A percentile compares a stretch with the other conserved stretches of the same genome.
These are phyloP conservation scores for Exobasidium rhododendri DNA, from an alignment of 1,284 basidiomycete genomes.

Conservation along the genomic window DNA sequence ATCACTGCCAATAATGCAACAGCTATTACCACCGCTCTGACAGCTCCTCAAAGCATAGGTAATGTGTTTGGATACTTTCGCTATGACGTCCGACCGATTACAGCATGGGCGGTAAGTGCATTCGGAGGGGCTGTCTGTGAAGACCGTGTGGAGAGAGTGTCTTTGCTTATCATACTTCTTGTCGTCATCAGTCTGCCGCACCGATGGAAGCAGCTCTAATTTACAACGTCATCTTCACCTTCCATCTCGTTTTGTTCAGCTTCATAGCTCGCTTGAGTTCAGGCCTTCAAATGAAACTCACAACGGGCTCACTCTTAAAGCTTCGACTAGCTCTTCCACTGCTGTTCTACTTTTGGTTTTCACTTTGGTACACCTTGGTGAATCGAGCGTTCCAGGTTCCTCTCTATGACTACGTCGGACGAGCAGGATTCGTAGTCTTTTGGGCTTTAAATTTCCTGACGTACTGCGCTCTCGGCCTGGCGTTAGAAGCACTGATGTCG, in stretches of 20 bases:
- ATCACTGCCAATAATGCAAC: not conserved
- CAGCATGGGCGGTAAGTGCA: conserved; percentile 34
- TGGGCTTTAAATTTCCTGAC: conserved; percentile 54
- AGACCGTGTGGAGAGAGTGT: too few species aligned
- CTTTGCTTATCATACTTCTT: too few species aligned
- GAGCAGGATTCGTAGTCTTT: conserved; percentile 50
- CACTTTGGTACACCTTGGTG: conserved; percentile 47
- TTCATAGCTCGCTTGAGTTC: not conserved
- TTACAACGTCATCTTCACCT: conserved; percentile 54
- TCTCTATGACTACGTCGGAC: conserved; percentile 40
- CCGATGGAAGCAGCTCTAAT: conserved; percentile 54
- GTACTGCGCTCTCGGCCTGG: conserved; percentile 47
- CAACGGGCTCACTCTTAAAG: not conserved
- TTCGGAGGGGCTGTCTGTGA: too few species aligned
- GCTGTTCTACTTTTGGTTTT: conserved; percentile 49
- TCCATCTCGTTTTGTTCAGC: conserved; percentile 32
- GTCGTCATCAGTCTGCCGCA: conserved; percentile 26
- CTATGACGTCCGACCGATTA: conserved; percentile 46
- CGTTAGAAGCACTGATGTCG: conserved; percentile 50
- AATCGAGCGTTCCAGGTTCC: conserved; percentile 50
- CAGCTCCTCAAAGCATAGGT: not conserved
- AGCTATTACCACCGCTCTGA: not conserved
- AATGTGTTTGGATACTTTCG: conserved; percentile 40
- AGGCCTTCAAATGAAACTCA: not conserved
- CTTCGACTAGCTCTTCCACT: not conserved